Evolutionary conservation across 257 asterid species (phyloP).

Genomic region (Henckelia pumila): DNA sequence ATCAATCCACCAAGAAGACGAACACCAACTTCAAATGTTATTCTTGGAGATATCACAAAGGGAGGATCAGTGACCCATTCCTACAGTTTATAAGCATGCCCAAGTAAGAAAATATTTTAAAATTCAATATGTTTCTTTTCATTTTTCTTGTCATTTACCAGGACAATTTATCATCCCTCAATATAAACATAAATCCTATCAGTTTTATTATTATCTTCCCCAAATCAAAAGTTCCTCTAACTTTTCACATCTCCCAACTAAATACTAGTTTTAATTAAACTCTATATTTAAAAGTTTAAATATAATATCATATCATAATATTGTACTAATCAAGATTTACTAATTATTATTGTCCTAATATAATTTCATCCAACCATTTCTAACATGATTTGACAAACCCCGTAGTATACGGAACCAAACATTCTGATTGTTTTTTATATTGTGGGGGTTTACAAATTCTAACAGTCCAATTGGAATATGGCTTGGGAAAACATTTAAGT

Average conservation of each 20-base stretch:
- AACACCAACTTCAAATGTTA: conserved; percentile 96
- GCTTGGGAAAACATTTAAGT: neutral
- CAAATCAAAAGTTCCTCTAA: neutral
- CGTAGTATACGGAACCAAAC: neutral
- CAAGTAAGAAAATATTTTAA: neutral
- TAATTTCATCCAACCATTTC: neutral
- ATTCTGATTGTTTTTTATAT: too few relatives aligned
- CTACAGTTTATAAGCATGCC: conserved; percentile 40
- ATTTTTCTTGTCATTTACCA: too few relatives aligned
- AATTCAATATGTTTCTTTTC: neutral
- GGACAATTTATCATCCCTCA: neutral
- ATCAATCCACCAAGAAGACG: conserved; percentile 97
- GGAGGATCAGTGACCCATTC: conserved; percentile 98
- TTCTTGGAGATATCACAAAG: conserved; percentile 97
- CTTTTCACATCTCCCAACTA: neutral
- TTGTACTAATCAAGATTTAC: neutral
- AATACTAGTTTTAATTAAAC: too few relatives aligned
- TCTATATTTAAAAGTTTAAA: too few relatives aligned
- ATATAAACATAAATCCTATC: neutral
- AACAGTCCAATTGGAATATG: neutral
- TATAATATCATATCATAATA: too few relatives aligned
- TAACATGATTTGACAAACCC: neutral
- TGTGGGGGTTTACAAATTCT: too few relatives aligned
- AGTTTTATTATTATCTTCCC: neutral
- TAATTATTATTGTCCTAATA: too few relatives aligned